Conservation (phyloP, 768 basidiomycete genomes). For the Mrakia gelida region DNA sequence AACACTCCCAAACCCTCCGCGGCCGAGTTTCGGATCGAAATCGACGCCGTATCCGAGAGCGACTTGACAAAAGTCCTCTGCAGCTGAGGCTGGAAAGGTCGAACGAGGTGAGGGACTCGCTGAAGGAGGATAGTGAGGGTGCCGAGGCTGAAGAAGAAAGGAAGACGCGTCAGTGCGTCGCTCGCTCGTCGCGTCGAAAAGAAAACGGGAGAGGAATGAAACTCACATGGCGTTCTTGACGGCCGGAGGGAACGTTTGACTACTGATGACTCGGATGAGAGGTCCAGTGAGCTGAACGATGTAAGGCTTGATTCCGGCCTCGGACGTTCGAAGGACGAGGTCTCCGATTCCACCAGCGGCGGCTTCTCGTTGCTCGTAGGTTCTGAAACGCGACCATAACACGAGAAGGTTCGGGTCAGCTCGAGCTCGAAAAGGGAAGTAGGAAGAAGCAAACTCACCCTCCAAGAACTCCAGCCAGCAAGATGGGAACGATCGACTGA, state of each 20-base stretch:
- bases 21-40: slow-evolving; percentile 72
- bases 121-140: slow-evolving; percentile 81
- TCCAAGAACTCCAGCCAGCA: slow-evolving; percentile 55
- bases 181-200: no score
- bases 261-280: slow-evolving; percentile 86
- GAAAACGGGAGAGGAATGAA: neutral
- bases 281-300: slow-evolving; percentile 94
- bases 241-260: slow-evolving; percentile 70
- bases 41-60: slow-evolving; percentile 69
- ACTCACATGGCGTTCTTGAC: slow-evolving; percentile 79
- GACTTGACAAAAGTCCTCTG: slow-evolving; percentile 96
- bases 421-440: no score
- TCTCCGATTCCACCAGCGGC: slow-evolving; percentile 96
- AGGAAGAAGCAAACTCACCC: slow-evolving; percentile 2
- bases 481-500: slow-evolving; percentile 74
- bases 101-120: slow-evolving; percentile 80
- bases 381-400: neutral
- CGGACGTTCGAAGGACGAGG: slow-evolving; percentile 81
- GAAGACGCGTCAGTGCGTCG: neutral
- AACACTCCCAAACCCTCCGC: slow-evolving; percentile 79
- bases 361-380: slow-evolving; percentile 57
- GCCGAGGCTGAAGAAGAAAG: slow-evolving; percentile 49
- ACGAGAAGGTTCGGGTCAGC: neutral
- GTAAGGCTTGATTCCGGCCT: slow-evolving; percentile 82
- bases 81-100: slow-evolving; percentile 96